Percentiles rank a stretch among this genome's conserved stretches.
phyloP scores from a whole-genome alignment of 2,329 filamentous ascomycete genomes.

The Lecanicillium sp. region DNA sequence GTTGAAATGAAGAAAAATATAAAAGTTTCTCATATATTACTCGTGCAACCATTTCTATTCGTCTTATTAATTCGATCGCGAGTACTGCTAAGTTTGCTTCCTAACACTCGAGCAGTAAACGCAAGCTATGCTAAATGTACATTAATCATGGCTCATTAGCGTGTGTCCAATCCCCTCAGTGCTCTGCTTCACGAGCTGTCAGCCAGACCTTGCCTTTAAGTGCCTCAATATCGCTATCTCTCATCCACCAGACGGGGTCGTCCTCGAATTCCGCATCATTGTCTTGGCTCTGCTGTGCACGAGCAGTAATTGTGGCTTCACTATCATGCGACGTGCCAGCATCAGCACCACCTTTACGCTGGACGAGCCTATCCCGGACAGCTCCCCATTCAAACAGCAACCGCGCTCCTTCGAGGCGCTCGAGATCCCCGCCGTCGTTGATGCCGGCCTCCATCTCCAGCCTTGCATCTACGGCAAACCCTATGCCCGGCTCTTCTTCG shows the following conservation, averaged over 20 bases:
- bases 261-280: conserved; percentile 14
- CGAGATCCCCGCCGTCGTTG: conserved; percentile 30
- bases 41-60: too few species aligned
- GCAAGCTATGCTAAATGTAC: too few species aligned
- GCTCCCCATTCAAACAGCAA: conserved; percentile 50
- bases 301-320: conserved; percentile 22
- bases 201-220: conserved; percentile 49
- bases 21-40: too few species aligned
- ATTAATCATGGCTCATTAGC: neutral
- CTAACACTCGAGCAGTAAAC: too few species aligned
- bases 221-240: conserved; percentile 44
- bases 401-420: conserved; percentile 38
- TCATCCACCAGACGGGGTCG: conserved; percentile 43
- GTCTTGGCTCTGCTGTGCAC: conserved; percentile 14
- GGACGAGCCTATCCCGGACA: conserved; percentile 28
- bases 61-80: too few species aligned
- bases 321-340: conserved; percentile 20
- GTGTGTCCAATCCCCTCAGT: conserved; percentile 10
- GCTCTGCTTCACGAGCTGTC: conserved; percentile 29
- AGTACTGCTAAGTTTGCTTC: too few species aligned
- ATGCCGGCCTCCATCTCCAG: conserved; percentile 53
- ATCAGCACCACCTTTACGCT: conserved; percentile 2
- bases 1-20: too few species aligned
- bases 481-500: conserved; percentile 37
- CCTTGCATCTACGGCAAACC: conserved; percentile 58